phyloP scores from a whole-genome alignment of 2,329 filamentous ascomycete genomes.

The Penicillium sp. region DNA sequence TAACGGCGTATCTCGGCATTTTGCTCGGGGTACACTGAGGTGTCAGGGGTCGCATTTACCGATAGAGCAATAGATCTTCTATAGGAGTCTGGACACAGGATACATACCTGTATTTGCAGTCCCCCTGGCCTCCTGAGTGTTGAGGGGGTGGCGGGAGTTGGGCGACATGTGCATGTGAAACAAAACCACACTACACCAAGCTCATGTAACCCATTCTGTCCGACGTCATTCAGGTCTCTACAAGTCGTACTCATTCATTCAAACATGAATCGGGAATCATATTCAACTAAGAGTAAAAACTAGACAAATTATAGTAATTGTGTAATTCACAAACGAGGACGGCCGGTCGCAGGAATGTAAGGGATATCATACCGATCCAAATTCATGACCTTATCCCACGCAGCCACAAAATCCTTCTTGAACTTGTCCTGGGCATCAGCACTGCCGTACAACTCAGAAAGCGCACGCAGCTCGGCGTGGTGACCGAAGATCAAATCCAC shows the following conservation, averaged over 20 bases:
- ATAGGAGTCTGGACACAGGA: too few species aligned
- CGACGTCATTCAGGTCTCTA: background rate
- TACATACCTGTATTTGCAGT: too few species aligned
- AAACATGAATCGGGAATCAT: background rate
- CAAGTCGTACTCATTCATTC: too few species aligned
- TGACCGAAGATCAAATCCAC: slow-evolving; percentile 68
- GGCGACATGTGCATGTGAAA: too few species aligned
- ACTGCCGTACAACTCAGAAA: slow-evolving; percentile 66
- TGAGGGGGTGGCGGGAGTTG: too few species aligned
- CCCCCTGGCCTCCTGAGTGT: too few species aligned
- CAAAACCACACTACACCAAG: too few species aligned
- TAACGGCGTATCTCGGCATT: background rate
- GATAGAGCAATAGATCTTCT: too few species aligned
- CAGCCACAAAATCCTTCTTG: slow-evolving; percentile 65
- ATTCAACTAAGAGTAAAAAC: background rate
- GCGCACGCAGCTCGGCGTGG: slow-evolving; percentile 68
- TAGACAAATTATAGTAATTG: background rate
- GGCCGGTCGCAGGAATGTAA: slow-evolving; percentile 14
- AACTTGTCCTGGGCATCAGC: slow-evolving; percentile 61
- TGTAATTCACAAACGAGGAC: slow-evolving; percentile 20
- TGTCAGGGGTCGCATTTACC: background rate
- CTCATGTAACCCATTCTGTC: too few species aligned
- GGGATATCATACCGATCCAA: slow-evolving; percentile 65
- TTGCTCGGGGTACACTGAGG: background rate
- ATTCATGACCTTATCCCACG: slow-evolving; percentile 73